Evolutionary conservation across 148 eudicot genomes (phyloP), one percentile per base, ranked within the genome.

Genomic region (Chenopodium album): DNA sequence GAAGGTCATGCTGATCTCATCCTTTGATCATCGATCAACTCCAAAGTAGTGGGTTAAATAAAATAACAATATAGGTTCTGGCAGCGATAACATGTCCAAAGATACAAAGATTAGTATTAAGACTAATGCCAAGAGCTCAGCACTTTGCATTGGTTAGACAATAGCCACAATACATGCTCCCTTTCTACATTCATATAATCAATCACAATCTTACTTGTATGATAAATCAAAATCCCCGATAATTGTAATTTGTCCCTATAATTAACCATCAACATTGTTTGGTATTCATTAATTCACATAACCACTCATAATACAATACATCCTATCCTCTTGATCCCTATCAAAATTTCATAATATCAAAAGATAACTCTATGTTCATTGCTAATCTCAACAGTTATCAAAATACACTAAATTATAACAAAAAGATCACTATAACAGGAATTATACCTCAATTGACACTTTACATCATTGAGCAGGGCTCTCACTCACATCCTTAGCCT

Each of bases 381-480:
- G n/a, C 31, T 4, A 44, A 44, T 66, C 17, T 66, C 70, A 66
- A 66, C 2, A 66, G 14, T 22, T 22, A 66, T 10, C 9, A 26
- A 66, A 66, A 26, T 28, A 34, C 37, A 34, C 5, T 34, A 34
- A 34, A 34, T 34, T 34, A 34, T 34, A 34, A 34, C 12, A 32
- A 32, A 29, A 16, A 2, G 9, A 28, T 29, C 52, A 62, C 2
- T 37, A 34, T 34, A 4, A 22, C 3, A 23, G 60, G 2, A 23
- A 54, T 7, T 9, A 37, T 44, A 79, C 83, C 86, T 79, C 46
- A 79, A 28, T 41, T 71, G 10, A 8, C 2, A 41, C 59, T 28
- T 5, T 34, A 13, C 50, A 22, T 70, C 65, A 64, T 54, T 60
- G 46, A 70, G 75, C 70, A 69, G 73, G 41, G 10, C n/a, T 12